Base-by-base conservation (phyloP, 768 basidiomycete genomes). In the Ramaria sp. region DNA sequence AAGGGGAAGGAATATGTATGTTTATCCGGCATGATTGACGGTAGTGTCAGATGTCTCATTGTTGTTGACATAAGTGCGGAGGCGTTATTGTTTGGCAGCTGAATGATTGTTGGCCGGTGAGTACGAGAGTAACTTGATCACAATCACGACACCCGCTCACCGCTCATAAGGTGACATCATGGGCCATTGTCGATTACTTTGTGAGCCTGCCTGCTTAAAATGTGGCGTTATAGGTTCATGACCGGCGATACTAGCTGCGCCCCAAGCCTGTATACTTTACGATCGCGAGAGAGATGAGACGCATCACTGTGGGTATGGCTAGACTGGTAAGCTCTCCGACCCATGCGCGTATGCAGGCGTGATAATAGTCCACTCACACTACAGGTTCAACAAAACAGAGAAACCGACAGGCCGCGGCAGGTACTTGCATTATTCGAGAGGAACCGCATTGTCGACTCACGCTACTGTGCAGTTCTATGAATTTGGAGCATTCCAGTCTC, bases 81-180 rank as follows among this genome's bases (percentile, higher is more conserved):
- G 66, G 66, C 20, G 74, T 72, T 1, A 61, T 77, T 10, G 74
- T 76, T 1, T 77, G 75, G 75, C 75, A 75, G 63, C 54, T 73
- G 53, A 72, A 72, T 64, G 67, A 71, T 52, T 72, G 70, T 60
- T 76, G 73, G 71, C 74, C 75, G 0, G 69, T 67, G 20, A 49
- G 30, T 49, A 22, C 39, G 13, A 9, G 39, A 12, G 15, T 49
- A 49, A 4, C 13, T 12, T 22, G 12, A 12, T 49, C 13, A 15
- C 47, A 7, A 12, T 20, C 20, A 13, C 30, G 30, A 49, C 27
- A 27, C 3, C 27, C 27, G 30, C 20, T 15, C 20, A 15, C 12
- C 10, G 20, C 12, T 22, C 20, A 24, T 13, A 13, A 49, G 47
- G 51, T n/a, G 24, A 71, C 70, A 1, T 74, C 72, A 11, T 78